phyloP scores from a whole-genome alignment of 805 yeast species.

The Suhomyces sp. region DNA sequence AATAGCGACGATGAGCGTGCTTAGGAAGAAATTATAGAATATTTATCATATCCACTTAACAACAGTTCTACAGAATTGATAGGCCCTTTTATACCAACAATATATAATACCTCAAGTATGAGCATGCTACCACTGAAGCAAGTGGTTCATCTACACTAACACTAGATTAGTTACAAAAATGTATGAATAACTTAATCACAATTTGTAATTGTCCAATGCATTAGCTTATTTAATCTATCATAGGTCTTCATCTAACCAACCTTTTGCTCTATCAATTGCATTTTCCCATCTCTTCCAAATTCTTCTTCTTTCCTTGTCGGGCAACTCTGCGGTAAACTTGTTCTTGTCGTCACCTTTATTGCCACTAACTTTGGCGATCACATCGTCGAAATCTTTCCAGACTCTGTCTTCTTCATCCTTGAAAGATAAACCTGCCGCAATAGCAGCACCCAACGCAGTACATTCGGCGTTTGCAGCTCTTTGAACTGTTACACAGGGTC shows the following conservation, averaged over 20 bases:
- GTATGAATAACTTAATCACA: too few relatives aligned
- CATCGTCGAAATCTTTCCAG: slow-evolving; percentile 77
- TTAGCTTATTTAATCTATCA: too few relatives aligned
- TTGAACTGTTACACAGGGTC: slow-evolving; percentile 78
- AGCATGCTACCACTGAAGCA: too few relatives aligned
- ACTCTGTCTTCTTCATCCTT: slow-evolving; percentile 51
- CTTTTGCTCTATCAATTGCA: slow-evolving; percentile 77
- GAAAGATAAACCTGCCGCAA: slow-evolving; percentile 82
- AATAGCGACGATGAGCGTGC: slow-evolving; percentile 14
- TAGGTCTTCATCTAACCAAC: slow-evolving; percentile 67
- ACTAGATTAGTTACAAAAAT: too few relatives aligned
- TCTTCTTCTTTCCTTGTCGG: slow-evolving; percentile 57
- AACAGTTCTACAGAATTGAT: too few relatives aligned
- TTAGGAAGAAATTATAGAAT: too few relatives aligned
- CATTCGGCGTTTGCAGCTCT: slow-evolving; percentile 85
- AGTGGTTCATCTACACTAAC: too few relatives aligned
- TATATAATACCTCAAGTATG: too few relatives aligned
- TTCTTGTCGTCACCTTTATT: slow-evolving; percentile 25
- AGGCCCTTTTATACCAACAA: too few relatives aligned
- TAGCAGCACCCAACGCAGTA: slow-evolving; percentile 94
- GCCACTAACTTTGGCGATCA: slow-evolving; percentile 42
- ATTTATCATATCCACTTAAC: too few relatives aligned
- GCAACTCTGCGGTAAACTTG: slow-evolving; percentile 42
- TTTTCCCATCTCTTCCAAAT: slow-evolving; percentile 79
- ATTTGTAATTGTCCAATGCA: too few relatives aligned